Conservation (phyloP, 139 green algal genomes). For the Edaphochlamys debaryana region DNA sequence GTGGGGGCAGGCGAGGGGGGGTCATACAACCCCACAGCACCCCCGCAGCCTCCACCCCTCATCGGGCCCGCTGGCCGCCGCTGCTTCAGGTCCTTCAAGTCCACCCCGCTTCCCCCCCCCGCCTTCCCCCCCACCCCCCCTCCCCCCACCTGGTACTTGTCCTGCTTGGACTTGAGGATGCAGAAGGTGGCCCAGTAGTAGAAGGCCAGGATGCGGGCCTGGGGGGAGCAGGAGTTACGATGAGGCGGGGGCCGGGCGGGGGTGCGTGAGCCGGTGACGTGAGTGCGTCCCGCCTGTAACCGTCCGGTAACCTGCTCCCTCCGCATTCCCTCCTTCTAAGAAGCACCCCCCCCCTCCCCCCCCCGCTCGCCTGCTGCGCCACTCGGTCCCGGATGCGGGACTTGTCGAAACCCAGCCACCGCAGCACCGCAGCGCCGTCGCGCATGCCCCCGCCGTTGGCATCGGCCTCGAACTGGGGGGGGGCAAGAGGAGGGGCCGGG, state of each 20-base stretch:
- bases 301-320: no score
- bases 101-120: no score
- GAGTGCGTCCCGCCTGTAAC: no score
- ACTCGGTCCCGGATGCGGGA: not conserved
- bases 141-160: conserved; percentile 63
- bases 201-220: conserved; percentile 70
- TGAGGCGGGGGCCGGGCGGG: not conserved
- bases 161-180: conserved; percentile 70
- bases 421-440: conserved; percentile 55
- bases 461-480: conserved; percentile 45
- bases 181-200: conserved; percentile 82
- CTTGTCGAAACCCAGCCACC: conserved; percentile 44
- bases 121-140: no score
- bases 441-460: conserved; percentile 50
- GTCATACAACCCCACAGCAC: no score
- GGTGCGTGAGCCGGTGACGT: no score
- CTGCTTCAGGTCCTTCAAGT: no score
- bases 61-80: no score
- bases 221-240: conserved; percentile 21
- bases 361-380: not conserved
- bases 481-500: not conserved
- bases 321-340: no score
- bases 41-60: no score
- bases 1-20: no score
- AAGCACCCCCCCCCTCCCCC: no score